Evolutionary conservation across 352 stramenopile genomes (phyloP).

Genomic region (Stramenopiles sp.): DNA sequence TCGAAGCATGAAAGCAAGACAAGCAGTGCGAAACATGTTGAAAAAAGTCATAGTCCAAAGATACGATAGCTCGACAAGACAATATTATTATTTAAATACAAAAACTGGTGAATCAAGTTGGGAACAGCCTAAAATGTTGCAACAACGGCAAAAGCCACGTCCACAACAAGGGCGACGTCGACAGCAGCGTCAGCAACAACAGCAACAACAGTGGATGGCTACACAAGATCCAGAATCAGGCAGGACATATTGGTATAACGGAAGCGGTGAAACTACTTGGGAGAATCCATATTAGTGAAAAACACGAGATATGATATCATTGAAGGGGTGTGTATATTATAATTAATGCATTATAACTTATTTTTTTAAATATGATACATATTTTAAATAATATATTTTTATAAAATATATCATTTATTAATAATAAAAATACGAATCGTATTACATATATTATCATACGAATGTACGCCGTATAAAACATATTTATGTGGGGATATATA

Average conservation of each 20-base stretch:
- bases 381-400: no score
- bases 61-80: conserved; percentile 25
- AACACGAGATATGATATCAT: no score
- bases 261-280: not conserved
- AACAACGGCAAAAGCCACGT: conserved; percentile 16
- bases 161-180: no score
- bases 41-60: not conserved
- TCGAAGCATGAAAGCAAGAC: not conserved
- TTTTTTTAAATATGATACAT: no score
- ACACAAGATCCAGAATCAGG: no score
- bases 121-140: conserved; percentile 31
- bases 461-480: no score
- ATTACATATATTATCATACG: no score
- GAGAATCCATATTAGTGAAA: not conserved
- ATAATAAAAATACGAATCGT: no score
- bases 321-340: no score
- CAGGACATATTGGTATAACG: not conserved
- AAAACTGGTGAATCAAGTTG: conserved; percentile 36
- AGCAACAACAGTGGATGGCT: not conserved
- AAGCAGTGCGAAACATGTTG: not conserved
- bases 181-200: not conserved
- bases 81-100: conserved; percentile 46
- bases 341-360: no score
- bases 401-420: no score
- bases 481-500: no score